Conservation (phyloP, 2,329 filamentous ascomycete genomes). For the Juglanconis oblonga region DNA sequence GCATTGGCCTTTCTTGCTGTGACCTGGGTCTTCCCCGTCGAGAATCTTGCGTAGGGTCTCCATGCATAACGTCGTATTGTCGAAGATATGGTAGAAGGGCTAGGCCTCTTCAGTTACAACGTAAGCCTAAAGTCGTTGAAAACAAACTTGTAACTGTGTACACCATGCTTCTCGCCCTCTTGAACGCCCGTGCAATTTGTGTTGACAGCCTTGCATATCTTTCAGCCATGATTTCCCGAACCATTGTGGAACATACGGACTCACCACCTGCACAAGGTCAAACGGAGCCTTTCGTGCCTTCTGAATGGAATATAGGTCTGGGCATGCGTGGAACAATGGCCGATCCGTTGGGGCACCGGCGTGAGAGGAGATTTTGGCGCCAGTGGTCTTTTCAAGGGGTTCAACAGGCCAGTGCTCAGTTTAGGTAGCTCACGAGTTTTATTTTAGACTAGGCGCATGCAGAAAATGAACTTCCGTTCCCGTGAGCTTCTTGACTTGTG, state of each 20-base stretch:
- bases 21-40: slow-evolving; percentile 29
- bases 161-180: slow-evolving; percentile 36
- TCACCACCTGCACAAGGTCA: neutral
- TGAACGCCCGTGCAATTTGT: slow-evolving; percentile 44
- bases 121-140: slow-evolving; percentile 7
- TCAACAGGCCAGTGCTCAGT: neutral
- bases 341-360: slow-evolving; percentile 39
- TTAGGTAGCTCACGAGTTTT: neutral
- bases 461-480: slow-evolving; percentile 45
- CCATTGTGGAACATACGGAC: neutral
- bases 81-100: slow-evolving; percentile 51
- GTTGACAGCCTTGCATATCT: slow-evolving; percentile 30
- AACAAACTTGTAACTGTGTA: slow-evolving; percentile 49
- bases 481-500: slow-evolving; percentile 37
- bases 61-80: slow-evolving; percentile 46
- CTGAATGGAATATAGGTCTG: slow-evolving; percentile 40
- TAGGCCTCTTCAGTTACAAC: slow-evolving; percentile 34
- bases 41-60: slow-evolving; percentile 43
- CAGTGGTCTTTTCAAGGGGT: slow-evolving; percentile 35
- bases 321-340: slow-evolving; percentile 41
- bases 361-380: slow-evolving; percentile 51
- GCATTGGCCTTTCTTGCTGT: slow-evolving; percentile 47
- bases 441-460: slow-evolving; percentile 25
- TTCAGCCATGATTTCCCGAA: no score
- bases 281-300: slow-evolving; percentile 30